Evolutionary conservation across 306 rosid species (phyloP).

Genomic region (Quercus robur): DNA sequence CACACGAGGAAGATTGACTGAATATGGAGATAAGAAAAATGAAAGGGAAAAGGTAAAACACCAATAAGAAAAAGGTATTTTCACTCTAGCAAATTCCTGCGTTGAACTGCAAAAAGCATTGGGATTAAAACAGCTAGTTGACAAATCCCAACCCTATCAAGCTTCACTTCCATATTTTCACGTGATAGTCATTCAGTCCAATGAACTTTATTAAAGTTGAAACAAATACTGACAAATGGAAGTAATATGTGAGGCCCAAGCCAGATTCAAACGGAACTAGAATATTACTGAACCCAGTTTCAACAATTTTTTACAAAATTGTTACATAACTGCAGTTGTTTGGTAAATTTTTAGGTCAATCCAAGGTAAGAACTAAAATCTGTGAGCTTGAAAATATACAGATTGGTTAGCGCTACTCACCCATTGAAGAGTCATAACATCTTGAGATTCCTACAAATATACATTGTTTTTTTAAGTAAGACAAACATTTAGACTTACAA

Average conservation of each 20-base stretch:
- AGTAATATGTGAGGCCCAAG: neutral
- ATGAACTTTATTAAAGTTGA: neutral
- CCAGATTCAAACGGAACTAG: neutral
- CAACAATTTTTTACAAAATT: neutral
- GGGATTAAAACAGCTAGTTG: conserved; percentile 1
- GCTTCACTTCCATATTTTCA: conserved; percentile 27
- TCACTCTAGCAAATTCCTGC: conserved; percentile 20
- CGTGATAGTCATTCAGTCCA: neutral
- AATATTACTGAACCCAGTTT: neutral
- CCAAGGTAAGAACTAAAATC: neutral
- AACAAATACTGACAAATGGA: neutral
- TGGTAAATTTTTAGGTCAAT: neutral
- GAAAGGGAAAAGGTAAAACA: neutral
- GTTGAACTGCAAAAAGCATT: conserved; percentile 15
- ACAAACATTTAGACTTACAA: neutral
- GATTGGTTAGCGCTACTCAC: neutral
- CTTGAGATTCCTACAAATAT: neutral
- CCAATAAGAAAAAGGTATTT: neutral
- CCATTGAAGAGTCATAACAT: neutral
- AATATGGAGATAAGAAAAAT: neutral
- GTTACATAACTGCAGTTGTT: neutral
- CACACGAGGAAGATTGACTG: neutral
- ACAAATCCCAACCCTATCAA: neutral
- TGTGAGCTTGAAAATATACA: neutral
- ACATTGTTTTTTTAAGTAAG: neutral